Evolutionary conservation across 75 land plant genomes (phyloP), one percentile per base, ranked within the genome.

Genomic region (Azolla pinnata): DNA sequence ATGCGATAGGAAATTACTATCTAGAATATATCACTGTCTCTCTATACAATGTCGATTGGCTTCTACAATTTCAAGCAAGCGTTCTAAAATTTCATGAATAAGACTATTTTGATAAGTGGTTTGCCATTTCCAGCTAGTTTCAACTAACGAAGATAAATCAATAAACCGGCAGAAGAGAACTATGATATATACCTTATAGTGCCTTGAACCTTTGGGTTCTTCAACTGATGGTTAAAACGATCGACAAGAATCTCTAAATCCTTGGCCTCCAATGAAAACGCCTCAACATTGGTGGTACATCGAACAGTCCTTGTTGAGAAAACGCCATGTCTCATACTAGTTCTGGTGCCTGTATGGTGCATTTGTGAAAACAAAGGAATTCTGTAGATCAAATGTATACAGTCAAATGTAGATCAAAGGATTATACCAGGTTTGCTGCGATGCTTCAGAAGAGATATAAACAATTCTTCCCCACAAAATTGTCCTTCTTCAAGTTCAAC

Each of bases 401-500:
- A 21, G 44, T 3, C 38, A 44, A 8, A 33, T 21, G 35, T 29
- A 33, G n/a, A 62, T 2, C 28, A 29, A 48, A 33, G 29, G 23
- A 33, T 23, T 48, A 48, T 45, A 2, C 29, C 28, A 1, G 52
- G 63, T 19, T 29, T 24, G 19, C 12, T 31, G 25, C 47, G 19
- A 26, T 62, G 33, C 42, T 68, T 64, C 4, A 74, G 52, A 35
- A 56, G 57, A 66, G 47, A 56, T 7, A 50, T 45, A 14, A 74
- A 33, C 21, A 74, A 54, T 59, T 74, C 76, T 55, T 74, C 76
- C 1, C 76, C 76, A 62, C 76, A 74, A 29, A 68, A 62, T 12
- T 49, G 45, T 18, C 72, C 72, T 29, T 49, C 31, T 28, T 14
- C 17, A 18, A 67, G 42, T 1, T 31, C 18, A 2, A 33, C 34